These are phyloP conservation scores for Zygosaccharomyces sapae DNA, from an alignment of 1,139 yeast genomes.

Conservation along the genomic window DNA sequence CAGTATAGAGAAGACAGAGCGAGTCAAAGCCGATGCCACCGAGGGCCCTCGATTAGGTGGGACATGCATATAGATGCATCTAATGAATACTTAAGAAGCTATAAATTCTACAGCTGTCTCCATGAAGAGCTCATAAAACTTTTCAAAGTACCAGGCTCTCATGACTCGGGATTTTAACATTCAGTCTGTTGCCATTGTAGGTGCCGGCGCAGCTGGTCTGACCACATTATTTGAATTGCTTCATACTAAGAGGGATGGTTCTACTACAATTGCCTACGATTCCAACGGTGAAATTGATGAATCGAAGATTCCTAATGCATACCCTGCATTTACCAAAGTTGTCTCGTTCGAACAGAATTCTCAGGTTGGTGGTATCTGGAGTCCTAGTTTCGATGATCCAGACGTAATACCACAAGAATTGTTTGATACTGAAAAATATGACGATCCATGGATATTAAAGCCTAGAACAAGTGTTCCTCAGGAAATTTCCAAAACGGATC, in stretches of 20 bases:
- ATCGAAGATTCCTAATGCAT: constrained; percentile 9
- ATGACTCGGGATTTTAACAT: constrained; percentile 17
- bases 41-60: not conserved
- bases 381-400: constrained; percentile 24
- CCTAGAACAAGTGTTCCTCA: constrained; percentile 21
- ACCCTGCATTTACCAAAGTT: constrained; percentile 24
- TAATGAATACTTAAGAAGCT: not conserved
- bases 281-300: constrained; percentile 14
- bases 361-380: constrained; percentile 41
- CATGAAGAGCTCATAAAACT: too few species aligned
- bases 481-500: constrained; percentile 6
- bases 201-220: constrained; percentile 43
- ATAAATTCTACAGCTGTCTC: not conserved
- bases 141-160: too few species aligned
- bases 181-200: constrained; percentile 37
- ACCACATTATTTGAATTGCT: constrained; percentile 37
- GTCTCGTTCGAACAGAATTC: constrained; percentile 40
- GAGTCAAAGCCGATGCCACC: too few species aligned
- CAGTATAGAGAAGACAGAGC: not conserved
- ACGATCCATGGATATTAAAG: constrained; percentile 26
- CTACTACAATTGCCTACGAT: constrained; percentile 25
- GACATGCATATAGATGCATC: not conserved
- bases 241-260: constrained; percentile 34
- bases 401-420: constrained; percentile 25
- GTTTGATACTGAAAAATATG: constrained; percentile 22